Evolutionary conservation across 352 stramenopile species (phyloP), one percentile per base, ranked within the genome.

Genomic region (Globisporangium abappressorium): DNA sequence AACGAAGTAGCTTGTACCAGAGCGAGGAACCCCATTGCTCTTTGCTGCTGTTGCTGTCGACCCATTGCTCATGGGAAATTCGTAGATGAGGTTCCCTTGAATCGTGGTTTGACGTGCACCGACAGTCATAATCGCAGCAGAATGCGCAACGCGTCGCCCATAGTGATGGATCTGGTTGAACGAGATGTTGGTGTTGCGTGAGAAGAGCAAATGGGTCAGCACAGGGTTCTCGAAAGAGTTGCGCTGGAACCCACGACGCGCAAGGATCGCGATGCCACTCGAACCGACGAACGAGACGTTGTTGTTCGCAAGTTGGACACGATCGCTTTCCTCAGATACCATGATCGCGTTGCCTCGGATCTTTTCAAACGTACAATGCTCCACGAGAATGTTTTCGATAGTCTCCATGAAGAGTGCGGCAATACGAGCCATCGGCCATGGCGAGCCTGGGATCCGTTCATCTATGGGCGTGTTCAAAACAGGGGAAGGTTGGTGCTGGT

Each of bases 111-210:
- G 76, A 15, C 72, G 72, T 14, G 81, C 79, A 6, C 76, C 78
- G 24, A 81, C 72, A 15, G 85, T 66, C 74, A 92, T 81, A 49
- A 92, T 71, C 0, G 76, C 86, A 20, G 76, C 77, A 20, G 78
- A 84, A 55, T 89, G 86, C 1, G 78, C 54, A 20, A 86, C 68
- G 41, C 77, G 72, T 12, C 75, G 78, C 8, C 86, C 86, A 47
- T 89, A 75, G 28, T 92, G 81, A 62, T 94, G 84, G 1, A 94
- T 69, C 59, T 92, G 82, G 62, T 94, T 94, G 62, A 76, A 90
- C n/a, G 82, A 89, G 15, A 94, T 62, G 47, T 84, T 90, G 20
- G 81, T 62, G 4, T 66, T 62, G 0, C 72, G 73, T 2, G 82
- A 78, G 15, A 74, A 71, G 20, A 94, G 68, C 5, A 90, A 57